These are phyloP conservation scores for Metschnikowia matae DNA, from an alignment of 805 yeast genomes.

Conservation along the genomic window DNA sequence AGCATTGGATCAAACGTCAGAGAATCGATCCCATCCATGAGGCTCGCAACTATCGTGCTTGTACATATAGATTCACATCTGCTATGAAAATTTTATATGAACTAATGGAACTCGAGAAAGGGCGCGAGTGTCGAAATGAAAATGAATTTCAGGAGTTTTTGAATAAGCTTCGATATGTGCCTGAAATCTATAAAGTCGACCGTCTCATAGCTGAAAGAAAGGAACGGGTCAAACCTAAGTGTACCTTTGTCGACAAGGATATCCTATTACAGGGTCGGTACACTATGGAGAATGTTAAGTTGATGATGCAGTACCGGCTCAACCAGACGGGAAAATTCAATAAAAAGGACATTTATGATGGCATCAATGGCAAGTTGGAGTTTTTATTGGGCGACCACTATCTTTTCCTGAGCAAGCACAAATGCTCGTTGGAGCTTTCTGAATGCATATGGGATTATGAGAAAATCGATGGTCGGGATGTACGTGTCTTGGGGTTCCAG, in stretches of 20 bases:
- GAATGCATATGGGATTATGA: not conserved
- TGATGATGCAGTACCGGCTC: not conserved
- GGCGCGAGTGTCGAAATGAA: not conserved
- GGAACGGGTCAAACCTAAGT: not conserved
- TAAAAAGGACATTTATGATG: not conserved
- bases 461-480: not conserved
- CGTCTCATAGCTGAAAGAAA: not conserved
- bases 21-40: too few relatives aligned
- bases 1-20: too few relatives aligned
- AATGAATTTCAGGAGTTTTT: not conserved
- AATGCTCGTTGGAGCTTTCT: not conserved
- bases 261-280: not conserved
- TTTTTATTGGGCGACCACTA: constrained; percentile 5
- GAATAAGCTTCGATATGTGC: not conserved
- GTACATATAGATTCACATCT: not conserved
- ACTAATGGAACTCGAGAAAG: not conserved
- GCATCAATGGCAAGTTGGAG: constrained; percentile 4
- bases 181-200: not conserved
- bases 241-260: not conserved
- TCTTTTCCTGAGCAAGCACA: not conserved
- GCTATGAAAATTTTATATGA: not conserved
- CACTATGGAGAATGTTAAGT: not conserved
- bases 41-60: too few relatives aligned
- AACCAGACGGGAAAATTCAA: not conserved
- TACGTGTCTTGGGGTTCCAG: not conserved